These are phyloP conservation scores for Monosporascus sp. DNA, from an alignment of 2,329 filamentous ascomycete species.

Conservation along the genomic window DNA sequence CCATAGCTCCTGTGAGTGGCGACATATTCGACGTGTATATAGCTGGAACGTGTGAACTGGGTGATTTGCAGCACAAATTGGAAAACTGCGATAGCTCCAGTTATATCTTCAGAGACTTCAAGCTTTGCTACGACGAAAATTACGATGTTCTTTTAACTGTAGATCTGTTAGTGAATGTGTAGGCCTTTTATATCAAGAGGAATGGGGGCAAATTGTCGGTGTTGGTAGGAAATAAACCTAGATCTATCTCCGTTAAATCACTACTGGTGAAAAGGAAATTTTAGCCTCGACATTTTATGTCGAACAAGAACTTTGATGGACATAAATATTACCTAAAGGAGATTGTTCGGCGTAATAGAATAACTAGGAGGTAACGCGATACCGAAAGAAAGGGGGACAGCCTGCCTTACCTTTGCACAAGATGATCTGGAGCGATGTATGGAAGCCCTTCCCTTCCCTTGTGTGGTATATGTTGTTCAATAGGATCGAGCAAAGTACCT, in stretches of 20 bases:
- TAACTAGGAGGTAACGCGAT: background rate
- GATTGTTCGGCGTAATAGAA: background rate
- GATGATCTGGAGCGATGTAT: background rate
- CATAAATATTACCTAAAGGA: background rate
- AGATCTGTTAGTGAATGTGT: too few relatives aligned
- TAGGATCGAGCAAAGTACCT: background rate
- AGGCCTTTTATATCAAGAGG: too few relatives aligned
- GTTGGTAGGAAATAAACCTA: background rate
- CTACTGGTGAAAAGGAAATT: background rate
- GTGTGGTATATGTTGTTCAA: background rate
- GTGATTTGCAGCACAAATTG: background rate
- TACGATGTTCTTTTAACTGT: too few relatives aligned
- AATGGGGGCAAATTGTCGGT: too few relatives aligned
- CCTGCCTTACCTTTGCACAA: background rate
- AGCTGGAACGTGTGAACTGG: conserved; percentile 1
- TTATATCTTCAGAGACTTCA: too few relatives aligned
- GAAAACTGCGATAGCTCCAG: too few relatives aligned
- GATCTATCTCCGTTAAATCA: background rate
- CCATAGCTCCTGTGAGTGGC: conserved; percentile 9
- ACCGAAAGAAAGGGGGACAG: background rate
- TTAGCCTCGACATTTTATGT: background rate
- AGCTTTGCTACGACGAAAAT: too few relatives aligned
- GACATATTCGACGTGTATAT: conserved; percentile 13
- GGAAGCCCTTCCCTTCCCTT: background rate
- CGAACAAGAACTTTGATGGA: background rate